Percentiles rank a stretch among this genome's conserved stretches.
Conservation (phyloP, 2,329 filamentous ascomycete species). For the Didymella segeticola region DNA sequence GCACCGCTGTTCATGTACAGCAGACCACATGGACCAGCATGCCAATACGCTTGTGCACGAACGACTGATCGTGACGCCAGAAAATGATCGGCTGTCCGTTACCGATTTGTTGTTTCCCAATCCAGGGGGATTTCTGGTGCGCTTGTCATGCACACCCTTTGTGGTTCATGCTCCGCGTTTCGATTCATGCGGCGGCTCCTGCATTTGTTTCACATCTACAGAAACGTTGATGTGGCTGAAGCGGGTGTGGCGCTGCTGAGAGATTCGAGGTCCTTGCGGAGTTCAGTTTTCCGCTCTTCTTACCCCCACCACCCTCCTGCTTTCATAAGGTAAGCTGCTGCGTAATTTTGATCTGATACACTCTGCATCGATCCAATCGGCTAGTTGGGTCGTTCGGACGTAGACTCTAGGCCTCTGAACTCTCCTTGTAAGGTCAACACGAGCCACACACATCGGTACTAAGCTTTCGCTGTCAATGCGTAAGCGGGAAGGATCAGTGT, state of each 20-base stretch:
- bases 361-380: not conserved
- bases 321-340: too few species aligned
- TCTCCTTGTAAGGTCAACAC: not conserved
- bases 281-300: not conserved
- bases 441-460: not conserved
- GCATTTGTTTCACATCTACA: constrained; percentile 6
- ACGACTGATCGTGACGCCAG: not conserved
- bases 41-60: not conserved
- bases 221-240: not conserved
- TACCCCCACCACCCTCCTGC: too few species aligned
- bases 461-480: not conserved
- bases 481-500: not conserved
- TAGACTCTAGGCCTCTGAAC: not conserved
- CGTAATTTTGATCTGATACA: too few species aligned
- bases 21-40: not conserved
- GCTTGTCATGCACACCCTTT: not conserved
- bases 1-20: not conserved
- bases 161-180: constrained; percentile 1
- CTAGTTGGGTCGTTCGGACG: not conserved
- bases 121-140: not conserved
- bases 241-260: constrained; percentile 1
- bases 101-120: not conserved
- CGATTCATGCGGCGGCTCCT: constrained; percentile 11
- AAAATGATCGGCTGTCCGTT: not conserved
- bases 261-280: not conserved